Evolutionary conservation across 2,329 filamentous ascomycete genomes (phyloP), one percentile per base, ranked within the genome.

Genomic region (Pseudogymnoascus destructans): DNA sequence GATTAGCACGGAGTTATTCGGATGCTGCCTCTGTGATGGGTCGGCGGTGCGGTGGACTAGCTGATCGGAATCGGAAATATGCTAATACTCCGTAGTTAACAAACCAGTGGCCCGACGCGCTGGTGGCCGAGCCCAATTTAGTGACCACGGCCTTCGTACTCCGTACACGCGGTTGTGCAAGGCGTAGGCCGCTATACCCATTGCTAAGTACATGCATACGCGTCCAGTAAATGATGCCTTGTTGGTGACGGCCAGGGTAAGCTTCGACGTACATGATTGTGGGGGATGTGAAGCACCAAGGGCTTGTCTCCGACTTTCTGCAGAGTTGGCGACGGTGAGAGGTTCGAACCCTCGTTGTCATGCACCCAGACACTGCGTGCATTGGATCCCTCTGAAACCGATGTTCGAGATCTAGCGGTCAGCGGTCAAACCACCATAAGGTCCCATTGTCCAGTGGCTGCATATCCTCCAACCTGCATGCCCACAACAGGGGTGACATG

Each of bases 351-450:
- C 46, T 52, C 46, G 46, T 30, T 52, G 25, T 52, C 46, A 52
- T 30, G 46, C 25, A 52, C 6, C 7, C 15, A 52, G 8, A 25
- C 46, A 52, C 23, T 17, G 9, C 46, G 25, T 10, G 46, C 23
- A 30, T 52, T 11, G n/a, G 8, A 30, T 30, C n/a, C 46, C 21
- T n/a, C n/a, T 30, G 5, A 30, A 52, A 52, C 30, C 46, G 46
- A 52, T 27, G 46, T 30, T 30, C n/a, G 19, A 52, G 46, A 52
- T 30, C 46, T 52, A 9, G 46, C 46, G 23, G 46, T 52, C 46
- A 52, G 46, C 46, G 46, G 46, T 52, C 46, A 30, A 52, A 52
- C 46, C 46, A 30, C 46, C n/a, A 30, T 52, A 52, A 30, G 46
- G 46, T 30, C 46, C 46, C 9, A 30, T 52, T 52, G n/a, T 52